Evolutionary conservation across 805 yeast genomes (phyloP), one percentile per base, ranked within the genome.

Genomic region (Candida boidinii): DNA sequence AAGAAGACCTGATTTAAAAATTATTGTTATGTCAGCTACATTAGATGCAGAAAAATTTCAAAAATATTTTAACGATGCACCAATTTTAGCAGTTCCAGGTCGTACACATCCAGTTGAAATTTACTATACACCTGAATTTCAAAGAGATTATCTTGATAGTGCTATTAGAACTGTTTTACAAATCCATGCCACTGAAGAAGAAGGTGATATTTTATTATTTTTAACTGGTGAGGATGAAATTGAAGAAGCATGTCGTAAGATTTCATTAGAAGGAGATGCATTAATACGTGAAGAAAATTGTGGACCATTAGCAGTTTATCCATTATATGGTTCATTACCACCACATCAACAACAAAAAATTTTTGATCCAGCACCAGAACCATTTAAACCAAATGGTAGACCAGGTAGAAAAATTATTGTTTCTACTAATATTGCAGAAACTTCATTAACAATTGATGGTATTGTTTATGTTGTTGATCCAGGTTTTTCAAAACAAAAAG

Each of bases 201-300:
- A 78, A 40, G 97, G 97, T 42, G 97, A 88, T 56, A 77, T 88
- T 35, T 59, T 88, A 30, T 56, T 88, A 33, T 88, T 88, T 51
- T 66, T 88, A 45, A 88, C 96, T 0, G 97, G 97, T 70, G 96
- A 88, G 60, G 97, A 88, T 52, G 97, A 88, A 60, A 92, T 90
- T 54, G 98, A 92, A 60, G 96, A 90, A 49, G 96, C 97, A 0
- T 87, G 94, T 44, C 70, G 95, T 37, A 87, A 86, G 54, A 76
- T 90, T 32, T 69, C 83, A 2, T 61, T 90, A 30, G 98, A 92
- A 61, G 85, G 79, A 30, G 98, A 92, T 51, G 94, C 81, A 47
- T 62, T 92, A 51, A 68, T 81, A 17, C 73, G 96, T 52, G 97
- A 92, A 50, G 86, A 86, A 47, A 80, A 76, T 16, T 78, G 90